phyloP scores from a whole-genome alignment of 2,329 filamentous ascomycete genomes.

The Chrysoporthe austroafricana region DNA sequence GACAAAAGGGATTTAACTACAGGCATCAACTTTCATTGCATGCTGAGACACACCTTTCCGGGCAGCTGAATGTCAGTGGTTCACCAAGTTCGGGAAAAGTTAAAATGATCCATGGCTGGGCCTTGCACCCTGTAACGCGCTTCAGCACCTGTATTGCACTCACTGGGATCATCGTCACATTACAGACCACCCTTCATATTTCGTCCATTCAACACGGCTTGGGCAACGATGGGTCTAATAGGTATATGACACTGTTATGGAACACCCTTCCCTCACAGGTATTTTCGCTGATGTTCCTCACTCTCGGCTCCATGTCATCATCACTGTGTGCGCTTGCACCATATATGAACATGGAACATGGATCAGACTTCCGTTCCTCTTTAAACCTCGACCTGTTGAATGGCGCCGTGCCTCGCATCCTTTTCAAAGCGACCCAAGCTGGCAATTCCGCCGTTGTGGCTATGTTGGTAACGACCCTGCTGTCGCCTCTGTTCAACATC shows the following conservation, averaged over 20 bases:
- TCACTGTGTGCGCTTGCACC: background rate
- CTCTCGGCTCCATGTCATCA: background rate
- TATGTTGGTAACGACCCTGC: background rate
- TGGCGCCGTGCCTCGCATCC: background rate
- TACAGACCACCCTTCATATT: background rate
- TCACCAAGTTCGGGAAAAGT: background rate
- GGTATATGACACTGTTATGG: background rate
- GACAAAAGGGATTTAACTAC: background rate
- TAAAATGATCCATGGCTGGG: background rate
- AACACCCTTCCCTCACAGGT: background rate
- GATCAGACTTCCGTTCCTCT: background rate
- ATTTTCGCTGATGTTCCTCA: background rate
- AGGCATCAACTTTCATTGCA: background rate
- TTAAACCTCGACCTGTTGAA: background rate
- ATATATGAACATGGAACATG: background rate
- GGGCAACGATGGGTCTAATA: background rate
- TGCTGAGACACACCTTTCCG: background rate
- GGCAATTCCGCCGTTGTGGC: background rate
- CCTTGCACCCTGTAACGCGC: background rate
- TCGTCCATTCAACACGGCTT: background rate
- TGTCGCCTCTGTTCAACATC: background rate
- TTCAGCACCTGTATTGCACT: background rate
- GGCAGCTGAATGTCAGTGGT: background rate
- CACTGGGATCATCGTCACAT: background rate
- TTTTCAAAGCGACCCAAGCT: background rate